Evolutionary conservation across 2,329 filamentous ascomycete species (phyloP), one percentile per base, ranked within the genome.

Genomic region (Hypoxylon sp.): DNA sequence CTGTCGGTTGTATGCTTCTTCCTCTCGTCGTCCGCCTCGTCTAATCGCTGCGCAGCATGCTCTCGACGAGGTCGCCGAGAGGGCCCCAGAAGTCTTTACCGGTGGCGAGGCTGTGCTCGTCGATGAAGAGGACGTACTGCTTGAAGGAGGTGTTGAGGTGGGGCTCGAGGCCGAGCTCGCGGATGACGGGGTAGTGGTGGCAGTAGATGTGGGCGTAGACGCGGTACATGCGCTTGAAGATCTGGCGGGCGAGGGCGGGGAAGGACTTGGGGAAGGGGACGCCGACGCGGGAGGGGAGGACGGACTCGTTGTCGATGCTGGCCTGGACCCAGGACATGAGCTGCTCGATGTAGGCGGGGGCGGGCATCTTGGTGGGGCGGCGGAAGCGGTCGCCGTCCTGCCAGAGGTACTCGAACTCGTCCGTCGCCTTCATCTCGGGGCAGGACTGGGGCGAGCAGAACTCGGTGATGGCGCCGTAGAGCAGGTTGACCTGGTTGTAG

Each of bases 331-430:
- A 99, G 20, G 86, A 86, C 91, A 99, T 97, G 68, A 99, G 83
- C 75, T 98, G 92, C 76, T 98, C 95, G 71, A 99, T 96, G 78
- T 99, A 99, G 69, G 93, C 91, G 8, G 95, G 95, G 2, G 95
- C 95, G 2, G 95, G 86, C 90, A 99, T 97, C 81, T 98, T 98
- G 61, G 96, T 99, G 17, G 95, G 95, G 59, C 92, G 88, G 78
- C 96, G 96, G 83, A 88, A 99, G 73, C 91, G 89, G 70, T 96
- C 92, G 60, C 83, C 90, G 77, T 99, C 94, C 79, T 99, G 95
- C 95, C 95, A 99, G 66, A 99, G 88, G 77, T 99, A 99, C 77
- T 99, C 95, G 76, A 98, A 99, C 89, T 99, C 95, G 78, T 99
- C 96, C 8, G 95, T 99, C n/a, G 95, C 95, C 78, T 99, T 99